Conservation (phyloP, 169 alveolate species). For the Perkinsus chesapeaki region DNA sequence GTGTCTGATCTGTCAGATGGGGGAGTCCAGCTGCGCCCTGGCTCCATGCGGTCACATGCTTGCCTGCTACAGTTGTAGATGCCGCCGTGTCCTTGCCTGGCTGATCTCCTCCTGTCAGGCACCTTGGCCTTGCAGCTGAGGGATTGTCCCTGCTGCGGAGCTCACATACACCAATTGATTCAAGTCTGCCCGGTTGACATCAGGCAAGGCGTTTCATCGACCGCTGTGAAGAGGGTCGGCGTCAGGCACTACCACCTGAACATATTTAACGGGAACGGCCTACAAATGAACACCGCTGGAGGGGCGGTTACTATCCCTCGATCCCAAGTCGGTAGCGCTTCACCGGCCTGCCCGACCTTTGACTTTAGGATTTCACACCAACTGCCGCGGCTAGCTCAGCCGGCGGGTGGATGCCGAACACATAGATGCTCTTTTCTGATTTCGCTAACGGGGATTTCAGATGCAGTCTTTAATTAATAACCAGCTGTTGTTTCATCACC, state of each 20-base stretch:
- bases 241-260: not conserved
- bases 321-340: not conserved
- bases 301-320: not conserved
- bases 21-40: conserved; percentile 3
- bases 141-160: not conserved
- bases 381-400: not conserved
- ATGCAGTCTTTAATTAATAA: not conserved
- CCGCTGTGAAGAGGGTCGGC: not conserved
- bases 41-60: not conserved
- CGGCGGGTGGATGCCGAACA: not conserved
- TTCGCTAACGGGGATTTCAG: not conserved
- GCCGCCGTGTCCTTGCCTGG: not conserved
- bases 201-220: not conserved
- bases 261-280: not conserved
- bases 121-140: not conserved
- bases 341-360: too few species aligned
- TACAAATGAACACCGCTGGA: not conserved
- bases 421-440: not conserved
- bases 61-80: not conserved
- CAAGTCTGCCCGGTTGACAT: not conserved
- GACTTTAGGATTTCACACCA: not conserved
- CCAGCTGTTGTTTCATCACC: too few species aligned
- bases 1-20: not conserved
- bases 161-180: not conserved
- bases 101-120: not conserved